These are phyloP conservation scores for Sporothrix curviconia DNA, from an alignment of 2,329 filamentous ascomycete species.

Conservation along the genomic window DNA sequence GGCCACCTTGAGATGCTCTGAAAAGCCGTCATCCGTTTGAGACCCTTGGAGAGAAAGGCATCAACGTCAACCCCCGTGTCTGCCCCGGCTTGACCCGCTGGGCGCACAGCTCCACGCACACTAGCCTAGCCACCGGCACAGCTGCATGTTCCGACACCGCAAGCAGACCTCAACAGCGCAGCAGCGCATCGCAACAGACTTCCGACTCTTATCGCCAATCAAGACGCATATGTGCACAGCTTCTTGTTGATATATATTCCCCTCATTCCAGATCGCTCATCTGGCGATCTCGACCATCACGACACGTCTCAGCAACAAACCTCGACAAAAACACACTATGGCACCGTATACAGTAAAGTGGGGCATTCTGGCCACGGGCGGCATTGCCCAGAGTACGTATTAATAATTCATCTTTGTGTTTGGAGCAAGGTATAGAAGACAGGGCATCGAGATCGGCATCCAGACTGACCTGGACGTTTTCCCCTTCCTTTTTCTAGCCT, in stretches of 20 bases:
- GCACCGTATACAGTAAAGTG: conserved; percentile 45
- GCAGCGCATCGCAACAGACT: neutral
- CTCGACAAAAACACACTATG: conserved; percentile 14
- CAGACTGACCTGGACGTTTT: too few relatives aligned
- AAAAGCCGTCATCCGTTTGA: too few relatives aligned
- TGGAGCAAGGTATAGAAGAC: too few relatives aligned
- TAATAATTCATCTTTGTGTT: neutral
- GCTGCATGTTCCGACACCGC: neutral
- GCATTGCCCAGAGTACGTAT: conserved; percentile 49
- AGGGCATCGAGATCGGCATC: too few relatives aligned
- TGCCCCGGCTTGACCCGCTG: neutral
- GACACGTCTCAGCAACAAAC: conserved; percentile 13
- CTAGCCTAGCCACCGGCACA: neutral
- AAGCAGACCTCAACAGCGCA: too few relatives aligned
- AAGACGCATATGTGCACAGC: too few relatives aligned
- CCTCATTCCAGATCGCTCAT: neutral
- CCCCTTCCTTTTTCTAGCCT: conserved; percentile 35
- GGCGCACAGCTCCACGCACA: too few relatives aligned
- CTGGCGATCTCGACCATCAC: neutral
- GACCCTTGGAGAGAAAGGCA: too few relatives aligned
- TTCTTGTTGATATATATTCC: too few relatives aligned
- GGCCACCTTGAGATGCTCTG: too few relatives aligned
- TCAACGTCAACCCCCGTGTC: too few relatives aligned
- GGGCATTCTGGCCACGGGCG: conserved; percentile 56
- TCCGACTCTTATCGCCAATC: neutral